Percentiles rank a stretch among this genome's conserved stretches.
Evolutionary conservation across 2,329 filamentous ascomycete species (phyloP).

Genomic region (Fusarium bulbicola): DNA sequence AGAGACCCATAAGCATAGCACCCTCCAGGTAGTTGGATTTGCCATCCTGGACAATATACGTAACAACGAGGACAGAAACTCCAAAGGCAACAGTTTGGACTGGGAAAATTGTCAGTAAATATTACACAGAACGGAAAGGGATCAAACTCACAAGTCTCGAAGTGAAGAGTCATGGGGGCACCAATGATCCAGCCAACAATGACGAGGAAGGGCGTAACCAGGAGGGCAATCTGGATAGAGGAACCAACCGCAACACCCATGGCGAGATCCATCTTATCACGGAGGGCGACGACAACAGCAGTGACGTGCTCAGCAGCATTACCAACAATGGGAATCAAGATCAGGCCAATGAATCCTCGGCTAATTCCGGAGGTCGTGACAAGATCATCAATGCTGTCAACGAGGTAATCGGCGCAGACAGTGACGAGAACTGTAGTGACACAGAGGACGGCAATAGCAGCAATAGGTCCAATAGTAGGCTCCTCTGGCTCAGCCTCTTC

Average conservation of each 20-base stretch:
- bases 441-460: conserved; percentile 73
- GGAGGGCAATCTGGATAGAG: conserved; percentile 83
- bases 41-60: conserved; percentile 80
- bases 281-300: conserved; percentile 79
- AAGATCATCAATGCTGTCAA: conserved; percentile 78
- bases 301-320: conserved; percentile 86
- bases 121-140: background rate
- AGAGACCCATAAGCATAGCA: conserved; percentile 69
- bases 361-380: conserved; percentile 76
- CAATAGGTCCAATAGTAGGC: conserved; percentile 67
- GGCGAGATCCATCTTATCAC: conserved; percentile 78
- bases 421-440: conserved; percentile 75
- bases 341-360: conserved; percentile 83
- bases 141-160: conserved; percentile 65
- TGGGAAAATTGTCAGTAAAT: conserved; percentile 39
- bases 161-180: conserved; percentile 79
- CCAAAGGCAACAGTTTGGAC: conserved; percentile 82
- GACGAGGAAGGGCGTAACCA: conserved; percentile 82
- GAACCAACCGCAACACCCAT: conserved; percentile 85
- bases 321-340: conserved; percentile 81
- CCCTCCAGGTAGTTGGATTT: conserved; percentile 87
- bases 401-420: conserved; percentile 79
- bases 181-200: conserved; percentile 82
- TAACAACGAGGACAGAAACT: conserved; percentile 78
- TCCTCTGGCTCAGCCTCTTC: conserved; percentile 56